Evolutionary conservation across 73 alveolate species (phyloP).

Genomic region (Tetrahymena thermophila): DNA sequence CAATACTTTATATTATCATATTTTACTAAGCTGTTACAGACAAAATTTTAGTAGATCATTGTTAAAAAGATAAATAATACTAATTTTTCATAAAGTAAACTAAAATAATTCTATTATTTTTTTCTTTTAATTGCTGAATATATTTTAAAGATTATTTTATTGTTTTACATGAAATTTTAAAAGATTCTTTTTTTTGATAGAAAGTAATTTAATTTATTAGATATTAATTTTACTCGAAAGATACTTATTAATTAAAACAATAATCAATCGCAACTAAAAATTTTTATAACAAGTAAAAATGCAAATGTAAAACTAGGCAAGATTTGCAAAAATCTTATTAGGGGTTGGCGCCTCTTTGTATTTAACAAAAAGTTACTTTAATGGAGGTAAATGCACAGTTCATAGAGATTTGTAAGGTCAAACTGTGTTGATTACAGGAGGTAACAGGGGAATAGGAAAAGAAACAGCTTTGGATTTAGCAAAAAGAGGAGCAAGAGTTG

Average conservation of each 20-base stretch:
- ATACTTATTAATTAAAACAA: background rate
- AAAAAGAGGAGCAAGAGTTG: conserved; percentile 26
- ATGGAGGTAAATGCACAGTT: background rate
- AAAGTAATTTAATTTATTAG: background rate
- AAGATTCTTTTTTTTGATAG: background rate
- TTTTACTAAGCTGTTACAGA: no score
- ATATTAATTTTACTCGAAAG: background rate
- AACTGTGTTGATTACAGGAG: conserved; percentile 50
- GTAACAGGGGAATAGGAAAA: conserved; percentile 49
- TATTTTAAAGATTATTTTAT: no score
- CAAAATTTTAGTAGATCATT: no score
- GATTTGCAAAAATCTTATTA: background rate
- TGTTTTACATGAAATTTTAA: no score
- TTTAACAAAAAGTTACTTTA: background rate
- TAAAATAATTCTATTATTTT: no score
- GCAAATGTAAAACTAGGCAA: background rate
- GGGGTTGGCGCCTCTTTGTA: background rate
- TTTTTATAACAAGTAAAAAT: no score
- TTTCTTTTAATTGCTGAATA: no score
- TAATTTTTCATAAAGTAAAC: no score
- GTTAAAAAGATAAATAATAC: no score
- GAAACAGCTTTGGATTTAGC: conserved; percentile 42
- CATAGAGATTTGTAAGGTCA: conserved; percentile 9
- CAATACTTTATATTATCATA: no score
- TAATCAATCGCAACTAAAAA: no score